These are phyloP conservation scores for Evernia prunastri DNA, from an alignment of 495 filamentous ascomycete genomes.

Conservation along the genomic window DNA sequence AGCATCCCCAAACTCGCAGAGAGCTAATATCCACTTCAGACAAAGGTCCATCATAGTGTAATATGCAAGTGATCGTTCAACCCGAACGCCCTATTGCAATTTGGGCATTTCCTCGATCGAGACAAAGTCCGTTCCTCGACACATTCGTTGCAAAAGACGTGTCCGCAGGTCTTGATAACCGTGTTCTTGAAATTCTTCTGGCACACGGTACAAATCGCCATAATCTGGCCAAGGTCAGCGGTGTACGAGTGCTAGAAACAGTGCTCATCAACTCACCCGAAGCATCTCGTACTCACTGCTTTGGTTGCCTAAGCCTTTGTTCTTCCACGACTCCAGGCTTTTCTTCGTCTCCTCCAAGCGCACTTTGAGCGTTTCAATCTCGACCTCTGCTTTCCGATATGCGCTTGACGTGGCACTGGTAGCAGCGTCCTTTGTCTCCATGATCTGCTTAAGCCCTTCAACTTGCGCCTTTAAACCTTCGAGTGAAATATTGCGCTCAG, in stretches of 20 bases:
- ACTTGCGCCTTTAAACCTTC: slow-evolving; percentile 74
- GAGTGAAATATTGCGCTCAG: slow-evolving; percentile 57
- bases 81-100: slow-evolving; percentile 84
- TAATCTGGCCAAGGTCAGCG: slow-evolving; percentile 46
- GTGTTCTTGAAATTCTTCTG: slow-evolving; percentile 89
- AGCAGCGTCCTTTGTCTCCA: slow-evolving; percentile 66
- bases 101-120: slow-evolving; percentile 89
- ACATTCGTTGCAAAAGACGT: slow-evolving; percentile 87
- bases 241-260: slow-evolving; percentile 4
- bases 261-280: slow-evolving; percentile 53
- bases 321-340: slow-evolving; percentile 73
- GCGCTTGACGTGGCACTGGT: slow-evolving; percentile 45
- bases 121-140: slow-evolving; percentile 79
- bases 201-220: slow-evolving; percentile 88
- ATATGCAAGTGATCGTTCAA: slow-evolving; percentile 77
- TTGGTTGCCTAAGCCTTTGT: slow-evolving; percentile 69
- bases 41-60: slow-evolving; percentile 38
- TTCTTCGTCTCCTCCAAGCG: slow-evolving; percentile 67
- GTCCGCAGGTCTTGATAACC: slow-evolving; percentile 86
- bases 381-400: slow-evolving; percentile 64
- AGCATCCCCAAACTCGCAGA: neutral
- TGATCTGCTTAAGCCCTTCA: slow-evolving; percentile 61
- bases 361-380: slow-evolving; percentile 66
- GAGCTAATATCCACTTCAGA: neutral
- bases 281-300: slow-evolving; percentile 76